These are phyloP conservation scores for Ustilago esculenta DNA, from an alignment of 1,284 basidiomycete genomes.

Conservation along the genomic window DNA sequence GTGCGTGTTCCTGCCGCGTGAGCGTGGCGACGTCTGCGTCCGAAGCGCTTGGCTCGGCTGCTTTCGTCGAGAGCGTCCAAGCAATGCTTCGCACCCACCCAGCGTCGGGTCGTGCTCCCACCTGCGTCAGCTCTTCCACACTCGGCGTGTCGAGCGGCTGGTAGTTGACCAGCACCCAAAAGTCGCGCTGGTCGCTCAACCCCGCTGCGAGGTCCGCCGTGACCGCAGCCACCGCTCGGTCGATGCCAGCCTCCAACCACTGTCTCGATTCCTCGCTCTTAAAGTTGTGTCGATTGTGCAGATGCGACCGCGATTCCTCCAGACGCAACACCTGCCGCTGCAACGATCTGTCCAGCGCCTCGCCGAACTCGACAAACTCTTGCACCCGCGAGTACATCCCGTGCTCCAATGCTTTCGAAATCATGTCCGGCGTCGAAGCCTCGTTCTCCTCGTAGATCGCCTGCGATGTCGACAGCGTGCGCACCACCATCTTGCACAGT, in stretches of 20 bases:
- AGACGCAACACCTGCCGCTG: slow-evolving; percentile 36
- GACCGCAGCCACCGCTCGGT: slow-evolving; percentile 11
- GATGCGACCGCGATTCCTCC: slow-evolving; percentile 35
- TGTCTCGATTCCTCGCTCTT: background rate
- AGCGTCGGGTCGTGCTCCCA: slow-evolving; percentile 18
- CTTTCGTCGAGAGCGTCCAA: background rate
- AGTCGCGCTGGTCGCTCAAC: slow-evolving; percentile 45
- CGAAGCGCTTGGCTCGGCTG: background rate
- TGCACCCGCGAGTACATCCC: slow-evolving; percentile 55
- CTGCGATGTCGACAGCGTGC: slow-evolving; percentile 26
- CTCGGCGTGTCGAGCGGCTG: slow-evolving; percentile 29
- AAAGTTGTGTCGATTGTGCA: slow-evolving; percentile 22
- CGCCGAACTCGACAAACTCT: slow-evolving; percentile 55
- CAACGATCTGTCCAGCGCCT: slow-evolving; percentile 46
- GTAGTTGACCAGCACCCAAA: slow-evolving; percentile 40
- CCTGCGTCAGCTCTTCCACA: slow-evolving; percentile 27
- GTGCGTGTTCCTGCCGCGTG: slow-evolving; percentile 9
- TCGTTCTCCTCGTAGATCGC: slow-evolving; percentile 49
- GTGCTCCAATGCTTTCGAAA: slow-evolving; percentile 48
- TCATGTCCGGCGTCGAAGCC: slow-evolving; percentile 46
- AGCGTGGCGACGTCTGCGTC: slow-evolving; percentile 14
- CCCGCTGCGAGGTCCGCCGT: slow-evolving; percentile 16
- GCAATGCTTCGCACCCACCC: slow-evolving; percentile 27
- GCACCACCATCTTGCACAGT: slow-evolving; percentile 14
- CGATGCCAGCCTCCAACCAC: slow-evolving; percentile 21